Base-by-base conservation (phyloP, 805 yeast species). In the Maudiozyma bulderi region DNA sequence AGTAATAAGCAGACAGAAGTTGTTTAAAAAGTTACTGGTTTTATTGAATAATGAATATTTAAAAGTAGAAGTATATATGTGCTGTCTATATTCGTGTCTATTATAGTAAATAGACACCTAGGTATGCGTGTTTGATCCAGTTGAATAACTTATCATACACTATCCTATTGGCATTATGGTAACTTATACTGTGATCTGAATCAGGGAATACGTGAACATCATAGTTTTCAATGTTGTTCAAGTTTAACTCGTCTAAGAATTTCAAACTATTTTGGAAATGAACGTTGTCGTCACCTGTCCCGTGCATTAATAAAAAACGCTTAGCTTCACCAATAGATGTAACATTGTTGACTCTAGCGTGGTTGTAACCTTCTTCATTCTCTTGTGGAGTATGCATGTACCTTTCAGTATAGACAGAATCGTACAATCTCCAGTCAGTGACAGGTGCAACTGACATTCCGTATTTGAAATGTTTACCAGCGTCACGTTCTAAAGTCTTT, bases 381-480 rank as follows among this genome's bases (percentile, higher is more conserved):
- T 75, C 72, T 57, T 75, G 73, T 1, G 97, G 97, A 1, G 81
- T 75, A 54, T 86, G 86, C 95, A 93, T 85, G 65, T 93, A 93
- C 53, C 99, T 71, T 69, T 93, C 99, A 0, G 98, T 91, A 67
- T 93, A 91, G 14, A 91, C 80, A 1, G 96, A 85, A 67, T 91
- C 98, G 63, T 91, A 93, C 48, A 86, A 75, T 48, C 79, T 69
- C 97, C 97, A 93, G 64, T 89, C 85, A 0, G 98, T 93, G 2
- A 93, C 99, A 1, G 99, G 99, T 0, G 99, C 99, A 28, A 93
- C 98, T 0, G 98, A 83, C 76, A 89, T 81, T 8, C 98, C 98
- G 64, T 81, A 93, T 50, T 78, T 78, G 74, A 93, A 90, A 13
- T 81, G 78, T 37, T 78, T 69, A 14, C 88, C 87, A 2, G 73